phyloP scores from a whole-genome alignment of 2,329 filamentous ascomycete genomes.

The Colletotrichum theobromicola region DNA sequence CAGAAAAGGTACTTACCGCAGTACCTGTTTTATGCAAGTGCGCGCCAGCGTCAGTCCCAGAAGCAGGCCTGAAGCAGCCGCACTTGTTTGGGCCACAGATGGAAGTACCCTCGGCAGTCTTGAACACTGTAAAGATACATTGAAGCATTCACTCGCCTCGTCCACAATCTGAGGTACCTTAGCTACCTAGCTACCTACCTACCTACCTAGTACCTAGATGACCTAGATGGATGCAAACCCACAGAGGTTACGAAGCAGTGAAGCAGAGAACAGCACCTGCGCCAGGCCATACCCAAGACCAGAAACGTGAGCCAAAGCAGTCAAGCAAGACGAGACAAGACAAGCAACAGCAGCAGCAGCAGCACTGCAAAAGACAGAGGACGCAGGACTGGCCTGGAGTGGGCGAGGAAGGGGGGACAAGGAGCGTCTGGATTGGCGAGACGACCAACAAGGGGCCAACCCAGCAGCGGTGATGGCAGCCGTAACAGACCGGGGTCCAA shows the following conservation, averaged over 20 bases:
- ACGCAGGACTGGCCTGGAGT: neutral
- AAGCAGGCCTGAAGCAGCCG: neutral
- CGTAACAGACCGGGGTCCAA: slow-evolving; percentile 2
- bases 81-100: neutral
- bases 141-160: neutral
- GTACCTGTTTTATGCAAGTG: neutral
- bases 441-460: slow-evolving; percentile 3
- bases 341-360: neutral
- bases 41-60: neutral
- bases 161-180: neutral
- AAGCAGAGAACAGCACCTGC: neutral
- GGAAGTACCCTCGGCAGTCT: neutral
- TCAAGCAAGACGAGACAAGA: neutral
- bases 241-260: neutral
- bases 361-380: neutral
- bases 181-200: too few relatives aligned
- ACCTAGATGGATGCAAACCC: neutral
- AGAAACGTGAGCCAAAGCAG: neutral
- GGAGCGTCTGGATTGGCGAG: slow-evolving; percentile 6
- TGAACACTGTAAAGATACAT: neutral
- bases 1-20: slow-evolving; percentile 7
- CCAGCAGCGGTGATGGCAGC: slow-evolving; percentile 5
- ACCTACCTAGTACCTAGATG: too few relatives aligned
- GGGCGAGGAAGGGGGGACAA: neutral
- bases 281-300: neutral